Percentiles rank a stretch among this genome's conserved stretches.
phyloP scores from a whole-genome alignment of 768 basidiomycete species.

The Naganishia randhawae region DNA sequence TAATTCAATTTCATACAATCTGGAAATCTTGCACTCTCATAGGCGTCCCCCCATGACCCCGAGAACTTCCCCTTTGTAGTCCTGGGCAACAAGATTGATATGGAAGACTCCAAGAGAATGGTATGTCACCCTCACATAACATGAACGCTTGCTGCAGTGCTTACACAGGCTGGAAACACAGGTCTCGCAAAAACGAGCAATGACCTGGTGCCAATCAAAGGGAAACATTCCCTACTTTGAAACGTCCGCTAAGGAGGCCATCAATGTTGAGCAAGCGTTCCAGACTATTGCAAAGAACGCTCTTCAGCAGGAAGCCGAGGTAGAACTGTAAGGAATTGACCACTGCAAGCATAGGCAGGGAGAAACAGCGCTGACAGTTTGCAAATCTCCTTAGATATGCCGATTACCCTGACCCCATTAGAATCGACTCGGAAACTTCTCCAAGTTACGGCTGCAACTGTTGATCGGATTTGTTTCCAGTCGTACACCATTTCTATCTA shows the following conservation, averaged over 20 bases:
- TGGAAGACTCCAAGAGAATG: slow-evolving; percentile 97
- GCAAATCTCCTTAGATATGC: slow-evolving; percentile 65
- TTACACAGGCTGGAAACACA: slow-evolving; percentile 43
- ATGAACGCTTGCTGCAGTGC: slow-evolving; percentile 1
- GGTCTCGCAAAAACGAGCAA: slow-evolving; percentile 98
- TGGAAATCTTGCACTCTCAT: neutral
- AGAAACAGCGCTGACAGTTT: neutral
- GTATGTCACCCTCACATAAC: slow-evolving; percentile 42
- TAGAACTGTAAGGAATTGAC: slow-evolving; percentile 69
- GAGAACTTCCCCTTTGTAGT: slow-evolving; percentile 99
- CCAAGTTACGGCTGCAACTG: slow-evolving; percentile 92
- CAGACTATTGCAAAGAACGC: slow-evolving; percentile 99
- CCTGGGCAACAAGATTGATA: slow-evolving; percentile 99
- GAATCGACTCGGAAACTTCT: slow-evolving; percentile 85
- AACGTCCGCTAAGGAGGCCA: slow-evolving; percentile 98
- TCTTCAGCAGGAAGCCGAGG: slow-evolving; percentile 92
- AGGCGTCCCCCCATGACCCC: slow-evolving; percentile 96
- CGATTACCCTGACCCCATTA: slow-evolving; percentile 98
- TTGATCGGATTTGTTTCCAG: slow-evolving; percentile 53
- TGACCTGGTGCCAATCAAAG: slow-evolving; percentile 99
- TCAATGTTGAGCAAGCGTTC: slow-evolving; percentile 99
- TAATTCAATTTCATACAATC: too few relatives aligned
- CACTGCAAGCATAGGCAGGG: neutral
- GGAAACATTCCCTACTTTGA: slow-evolving; percentile 99
- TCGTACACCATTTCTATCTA: too few relatives aligned